Base-by-base conservation (phyloP, 1,284 basidiomycete species). In the Ganoderma leucocontextum region DNA sequence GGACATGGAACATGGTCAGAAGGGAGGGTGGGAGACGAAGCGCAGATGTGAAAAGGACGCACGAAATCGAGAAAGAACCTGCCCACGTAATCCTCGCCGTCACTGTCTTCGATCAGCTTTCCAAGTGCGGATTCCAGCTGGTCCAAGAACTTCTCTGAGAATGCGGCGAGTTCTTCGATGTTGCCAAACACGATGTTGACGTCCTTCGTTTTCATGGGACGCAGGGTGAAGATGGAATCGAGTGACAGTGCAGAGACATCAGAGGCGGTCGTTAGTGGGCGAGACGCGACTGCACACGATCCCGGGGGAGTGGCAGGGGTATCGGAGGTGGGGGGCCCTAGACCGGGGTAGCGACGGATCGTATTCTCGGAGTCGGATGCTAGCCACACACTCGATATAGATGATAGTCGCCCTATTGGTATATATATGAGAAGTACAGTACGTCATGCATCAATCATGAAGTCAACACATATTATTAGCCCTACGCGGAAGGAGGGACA, bases 171-270 rank as follows among this genome's bases (percentile, higher is more conserved):
- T 62, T 94, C 89, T 22, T 89, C 84, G 47, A 96, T 85, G 77
- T 96, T 96, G 72, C 88, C 85, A 80, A 97, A 96, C 33, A 97
- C 90, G 65, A 89, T 86, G 72, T 87, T 89, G 29, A 87, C 82
- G 77, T 96, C 94, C 35, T 92, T 88, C 0, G 81, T 79, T 2
- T 90, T 87, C 86, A 98, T 91, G 0, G 94, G 90, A 39, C 47
- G 47, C 22, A 52, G 12, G 47, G 47, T 25, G 22, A 52, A 47
- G 33, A 73, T 70, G 25, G 78, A 76, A 62, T 69, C 72, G n/a
- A 74, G 69, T 19, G 83, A 84, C 33, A 81, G 70, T 22, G 81
- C 80, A n/a, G 87, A 89, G 17, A 85, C 82, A 63, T 84, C 84
- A 10, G 88, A 88, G 5, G 84, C 81, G 19, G 83, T 84, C 19